A percentile compares a stretch with the other conserved stretches of the same genome.
These are phyloP conservation scores for Microdochium paspali DNA, from an alignment of 2,329 filamentous ascomycete species.

Conservation along the genomic window DNA sequence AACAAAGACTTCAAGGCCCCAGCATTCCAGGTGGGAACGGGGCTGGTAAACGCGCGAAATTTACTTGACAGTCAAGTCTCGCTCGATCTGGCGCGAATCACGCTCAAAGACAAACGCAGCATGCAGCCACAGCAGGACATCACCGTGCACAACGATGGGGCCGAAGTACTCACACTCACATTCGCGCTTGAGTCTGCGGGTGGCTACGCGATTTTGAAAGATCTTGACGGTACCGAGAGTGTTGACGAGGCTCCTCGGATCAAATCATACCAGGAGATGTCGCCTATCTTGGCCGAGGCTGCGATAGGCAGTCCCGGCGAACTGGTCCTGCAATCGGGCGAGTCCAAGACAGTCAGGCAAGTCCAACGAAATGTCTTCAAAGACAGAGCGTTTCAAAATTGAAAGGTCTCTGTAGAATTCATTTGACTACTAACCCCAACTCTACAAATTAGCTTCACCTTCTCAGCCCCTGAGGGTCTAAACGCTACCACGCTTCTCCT, in stretches of 20 bases:
- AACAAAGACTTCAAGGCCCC: background rate
- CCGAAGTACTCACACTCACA: conserved; percentile 26
- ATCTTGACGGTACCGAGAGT: background rate
- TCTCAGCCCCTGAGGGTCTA: conserved; percentile 9
- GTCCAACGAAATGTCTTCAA: too few relatives aligned
- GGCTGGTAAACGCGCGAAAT: conserved; percentile 24
- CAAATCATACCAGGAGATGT: conserved; percentile 4
- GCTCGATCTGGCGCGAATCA: conserved; percentile 21
- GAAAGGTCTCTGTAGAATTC: too few relatives aligned
- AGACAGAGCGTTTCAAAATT: too few relatives aligned
- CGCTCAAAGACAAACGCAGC: conserved; percentile 28
- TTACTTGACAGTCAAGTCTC: conserved; percentile 21
- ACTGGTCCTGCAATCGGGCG: conserved; percentile 15
- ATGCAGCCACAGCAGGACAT: conserved; percentile 19
- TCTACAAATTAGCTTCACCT: conserved; percentile 12
- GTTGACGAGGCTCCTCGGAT: background rate
- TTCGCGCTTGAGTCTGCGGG: conserved; percentile 29
- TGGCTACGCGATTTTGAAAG: conserved; percentile 24
- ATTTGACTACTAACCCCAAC: background rate
- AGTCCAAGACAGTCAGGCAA: conserved; percentile 12
- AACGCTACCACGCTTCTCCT: conserved; percentile 24
- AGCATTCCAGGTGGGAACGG: conserved; percentile 6
- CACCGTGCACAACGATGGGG: conserved; percentile 33
- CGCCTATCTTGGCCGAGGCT: conserved; percentile 1
- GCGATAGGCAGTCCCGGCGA: background rate